phyloP scores from a whole-genome alignment of 129 eudicot species.

The Rutidosis leptorrhynchoides region DNA sequence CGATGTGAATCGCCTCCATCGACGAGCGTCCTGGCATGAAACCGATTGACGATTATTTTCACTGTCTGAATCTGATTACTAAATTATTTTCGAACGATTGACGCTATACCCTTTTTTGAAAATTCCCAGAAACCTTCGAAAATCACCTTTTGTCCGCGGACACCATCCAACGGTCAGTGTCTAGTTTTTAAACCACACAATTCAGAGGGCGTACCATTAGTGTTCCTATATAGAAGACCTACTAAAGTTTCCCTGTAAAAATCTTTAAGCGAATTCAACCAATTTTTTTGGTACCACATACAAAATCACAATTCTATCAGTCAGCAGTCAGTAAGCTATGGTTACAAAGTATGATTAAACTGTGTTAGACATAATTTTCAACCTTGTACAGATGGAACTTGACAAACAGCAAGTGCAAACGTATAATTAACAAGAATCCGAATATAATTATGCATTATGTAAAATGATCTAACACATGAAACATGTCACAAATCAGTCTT shows the following conservation, averaged over 20 bases:
- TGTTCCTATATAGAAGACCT: no score
- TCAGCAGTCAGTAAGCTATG: background rate
- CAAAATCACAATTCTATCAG: background rate
- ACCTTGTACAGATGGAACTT: background rate
- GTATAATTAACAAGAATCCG: constrained; percentile 11
- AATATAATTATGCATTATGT: constrained; percentile 5
- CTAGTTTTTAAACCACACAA: no score
- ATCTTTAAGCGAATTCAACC: background rate
- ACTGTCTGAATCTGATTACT: no score
- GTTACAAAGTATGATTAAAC: background rate
- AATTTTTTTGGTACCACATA: background rate
- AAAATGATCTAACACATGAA: constrained; percentile 22
- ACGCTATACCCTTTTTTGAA: no score
- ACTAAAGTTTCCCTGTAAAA: background rate
- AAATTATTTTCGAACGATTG: no score
- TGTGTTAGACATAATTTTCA: constrained; percentile 3
- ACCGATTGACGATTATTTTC: no score
- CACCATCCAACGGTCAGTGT: no score
- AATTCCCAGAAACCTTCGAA: no score
- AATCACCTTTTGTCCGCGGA: no score
- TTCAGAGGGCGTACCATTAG: no score
- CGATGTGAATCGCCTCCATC: no score
- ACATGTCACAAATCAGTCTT: constrained; percentile 17
- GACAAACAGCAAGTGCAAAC: background rate
- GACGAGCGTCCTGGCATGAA: no score